Evolutionary conservation across 2,329 filamentous ascomycete genomes (phyloP).

Genomic region (Scleromitrula shiraiana): DNA sequence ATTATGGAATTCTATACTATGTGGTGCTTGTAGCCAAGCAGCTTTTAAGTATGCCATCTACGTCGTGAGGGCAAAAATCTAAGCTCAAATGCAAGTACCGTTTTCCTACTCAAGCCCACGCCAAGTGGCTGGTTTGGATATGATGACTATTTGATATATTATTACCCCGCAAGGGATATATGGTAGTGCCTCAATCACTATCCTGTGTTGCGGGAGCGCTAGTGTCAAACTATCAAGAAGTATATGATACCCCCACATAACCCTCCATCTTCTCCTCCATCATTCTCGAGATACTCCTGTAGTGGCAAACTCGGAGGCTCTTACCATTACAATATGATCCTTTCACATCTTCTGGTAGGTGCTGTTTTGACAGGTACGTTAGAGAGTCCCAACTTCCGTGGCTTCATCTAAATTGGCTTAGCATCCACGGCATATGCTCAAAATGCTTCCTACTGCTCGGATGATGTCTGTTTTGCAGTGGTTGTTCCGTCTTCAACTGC

Average conservation of each 20-base stretch:
- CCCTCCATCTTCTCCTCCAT: not conserved
- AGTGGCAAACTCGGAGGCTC: not conserved
- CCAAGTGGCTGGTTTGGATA: too few species aligned
- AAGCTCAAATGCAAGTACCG: too few species aligned
- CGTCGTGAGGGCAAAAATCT: too few species aligned
- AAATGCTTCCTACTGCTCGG: conserved; percentile 17
- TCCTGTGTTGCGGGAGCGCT: too few species aligned
- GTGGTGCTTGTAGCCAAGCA: too few species aligned
- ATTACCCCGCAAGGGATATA: too few species aligned
- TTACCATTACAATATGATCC: not conserved
- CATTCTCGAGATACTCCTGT: not conserved
- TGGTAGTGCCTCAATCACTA: too few species aligned
- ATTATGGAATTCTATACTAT: too few species aligned
- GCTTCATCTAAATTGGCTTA: conserved; percentile 1
- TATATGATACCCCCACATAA: not conserved
- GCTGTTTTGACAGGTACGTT: conserved; percentile 1
- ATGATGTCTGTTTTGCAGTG: conserved; percentile 36
- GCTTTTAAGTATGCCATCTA: too few species aligned
- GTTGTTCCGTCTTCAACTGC: conserved; percentile 47
- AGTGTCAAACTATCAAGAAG: too few species aligned
- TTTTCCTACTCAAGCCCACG: too few species aligned
- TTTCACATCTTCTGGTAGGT: not conserved
- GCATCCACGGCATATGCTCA: conserved; percentile 16
- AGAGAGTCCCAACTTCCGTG: not conserved
- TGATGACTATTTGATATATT: too few species aligned